Conservation (phyloP, 2,329 filamentous ascomycete genomes). For the Fusarium pilosicola region DNA sequence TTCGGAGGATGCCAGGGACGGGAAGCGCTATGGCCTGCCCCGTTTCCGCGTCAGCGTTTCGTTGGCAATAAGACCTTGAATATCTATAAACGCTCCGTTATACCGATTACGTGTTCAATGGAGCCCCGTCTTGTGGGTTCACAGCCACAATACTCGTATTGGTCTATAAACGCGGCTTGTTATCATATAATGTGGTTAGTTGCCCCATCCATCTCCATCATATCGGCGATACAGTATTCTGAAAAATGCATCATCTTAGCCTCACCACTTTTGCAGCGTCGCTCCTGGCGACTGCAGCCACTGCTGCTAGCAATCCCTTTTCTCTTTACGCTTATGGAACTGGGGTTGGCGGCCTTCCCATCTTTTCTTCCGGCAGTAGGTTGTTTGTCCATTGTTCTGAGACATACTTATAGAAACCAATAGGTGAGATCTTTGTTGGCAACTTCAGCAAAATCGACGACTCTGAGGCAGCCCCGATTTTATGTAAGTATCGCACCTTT, state of each 20-base stretch:
- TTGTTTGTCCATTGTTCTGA: rapidly evolving
- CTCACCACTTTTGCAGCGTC: background rate
- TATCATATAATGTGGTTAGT: background rate
- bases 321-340: conserved; percentile 10
- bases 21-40: background rate
- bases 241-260: background rate
- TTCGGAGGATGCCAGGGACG: background rate
- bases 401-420: background rate
- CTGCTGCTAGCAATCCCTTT: background rate
- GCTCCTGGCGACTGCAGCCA: background rate
- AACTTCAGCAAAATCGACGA: conserved; percentile 2
- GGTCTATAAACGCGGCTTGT: background rate
- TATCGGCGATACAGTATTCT: background rate
- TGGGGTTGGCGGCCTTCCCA: background rate
- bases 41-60: background rate
- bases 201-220: background rate
- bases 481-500: background rate
- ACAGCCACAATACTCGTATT: background rate
- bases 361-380: conserved; percentile 6
- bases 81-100: background rate
- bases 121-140: background rate
- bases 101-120: background rate
- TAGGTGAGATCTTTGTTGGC: background rate
- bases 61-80: background rate
- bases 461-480: background rate